Evolutionary conservation across 2,329 filamentous ascomycete species (phyloP), one percentile per base, ranked within the genome.

Genomic region (Fusarium sororula): DNA sequence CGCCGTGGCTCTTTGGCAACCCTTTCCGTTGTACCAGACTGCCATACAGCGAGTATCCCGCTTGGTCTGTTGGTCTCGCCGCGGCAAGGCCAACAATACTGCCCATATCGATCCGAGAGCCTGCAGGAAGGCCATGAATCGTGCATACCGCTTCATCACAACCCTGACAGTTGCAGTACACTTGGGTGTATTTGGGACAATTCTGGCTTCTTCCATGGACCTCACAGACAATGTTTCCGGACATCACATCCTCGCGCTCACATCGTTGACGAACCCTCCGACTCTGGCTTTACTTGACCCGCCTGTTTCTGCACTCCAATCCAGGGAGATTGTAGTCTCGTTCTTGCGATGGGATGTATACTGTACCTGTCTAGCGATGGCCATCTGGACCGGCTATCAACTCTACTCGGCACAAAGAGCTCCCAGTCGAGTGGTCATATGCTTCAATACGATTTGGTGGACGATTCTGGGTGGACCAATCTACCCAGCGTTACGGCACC

Each of bases 281-380:
- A 75, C 74, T 20, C 53, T 75, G 14, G 69, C 68, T 7, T 12
- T 76, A 3, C 28, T 75, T 1, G n/a, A 42, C 30, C 63, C 74
- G 3, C 65, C 74, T 1, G 53, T 76, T 10, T 53, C 69, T 3
- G 61, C 48, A 1, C 30, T 59, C 7, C 30, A 65, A n/a, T 63
- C 68, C 0, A 65, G 74, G 18, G 66, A 63, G 22, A 66, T 76
- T 15, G 74, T 76, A 2, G 74, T 76, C 2, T 70, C 72, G 0
- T 76, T 76, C 45, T 47, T 76, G 39, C 57, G 74, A 26, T 76
- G 74, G 74, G 74, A 76, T 18, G 69, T 76, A 8, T 76, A 76
- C 15, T 76, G 74, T 6, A 67, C 74, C 4, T 76, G 72, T 12
- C 51, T 66, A 24, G 56, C 74, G 1, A 71, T 76, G 63, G 45